Evolutionary conservation across 495 filamentous ascomycete species (phyloP).

Genomic region (Xylaria sp.): DNA sequence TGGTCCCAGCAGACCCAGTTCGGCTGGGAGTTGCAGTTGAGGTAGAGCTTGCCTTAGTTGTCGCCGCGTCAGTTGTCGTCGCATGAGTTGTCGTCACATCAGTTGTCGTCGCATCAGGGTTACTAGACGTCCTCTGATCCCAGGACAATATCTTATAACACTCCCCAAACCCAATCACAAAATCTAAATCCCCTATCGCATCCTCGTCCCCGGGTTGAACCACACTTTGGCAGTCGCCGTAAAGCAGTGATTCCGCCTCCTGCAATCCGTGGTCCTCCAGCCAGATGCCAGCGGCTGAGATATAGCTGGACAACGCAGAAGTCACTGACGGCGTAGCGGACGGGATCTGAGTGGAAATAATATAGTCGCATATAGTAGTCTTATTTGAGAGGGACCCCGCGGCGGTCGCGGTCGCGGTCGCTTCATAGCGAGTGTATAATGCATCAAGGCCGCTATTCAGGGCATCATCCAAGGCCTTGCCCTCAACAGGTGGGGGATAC

Average conservation of each 20-base stretch:
- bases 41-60: too few species aligned
- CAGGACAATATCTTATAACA: neutral
- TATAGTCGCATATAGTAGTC: neutral
- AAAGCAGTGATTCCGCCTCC: neutral
- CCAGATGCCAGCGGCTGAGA: slow-evolving; percentile 8
- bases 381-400: neutral
- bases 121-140: neutral
- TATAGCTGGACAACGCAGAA: neutral
- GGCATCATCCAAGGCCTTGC: neutral
- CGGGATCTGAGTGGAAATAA: slow-evolving; percentile 1
- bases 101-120: neutral
- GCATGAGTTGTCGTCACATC: neutral
- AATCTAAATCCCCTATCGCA: neutral
- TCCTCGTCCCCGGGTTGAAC: neutral
- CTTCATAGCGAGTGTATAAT: neutral
- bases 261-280: neutral
- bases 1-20: too few species aligned
- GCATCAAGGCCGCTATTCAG: neutral
- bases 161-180: neutral
- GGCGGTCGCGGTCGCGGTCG: neutral
- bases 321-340: neutral
- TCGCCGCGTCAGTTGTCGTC: neutral
- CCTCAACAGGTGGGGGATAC: neutral
- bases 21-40: too few species aligned
- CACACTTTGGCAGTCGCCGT: neutral